Evolutionary conservation across 2,329 filamentous ascomycete species (phyloP).

Genomic region (Tolypocladium tundrense): DNA sequence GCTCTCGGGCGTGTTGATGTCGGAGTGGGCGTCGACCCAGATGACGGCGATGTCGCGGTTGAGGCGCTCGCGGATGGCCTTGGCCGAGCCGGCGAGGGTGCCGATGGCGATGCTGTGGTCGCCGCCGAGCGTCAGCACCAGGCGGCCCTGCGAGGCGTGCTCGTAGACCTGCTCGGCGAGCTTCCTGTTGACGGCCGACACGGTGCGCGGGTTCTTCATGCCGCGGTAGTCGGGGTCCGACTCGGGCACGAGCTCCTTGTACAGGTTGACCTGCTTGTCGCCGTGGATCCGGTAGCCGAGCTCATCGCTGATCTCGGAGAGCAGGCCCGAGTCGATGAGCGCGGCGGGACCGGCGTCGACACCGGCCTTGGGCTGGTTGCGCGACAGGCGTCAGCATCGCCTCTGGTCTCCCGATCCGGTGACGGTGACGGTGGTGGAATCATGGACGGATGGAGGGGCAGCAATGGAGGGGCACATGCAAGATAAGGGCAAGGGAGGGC

Average conservation of each 20-base stretch:
- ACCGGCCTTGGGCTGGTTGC: slow-evolving; percentile 67
- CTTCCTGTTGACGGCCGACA: slow-evolving; percentile 72
- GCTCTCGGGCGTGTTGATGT: slow-evolving; percentile 93
- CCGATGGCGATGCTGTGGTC: slow-evolving; percentile 97
- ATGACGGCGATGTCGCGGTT: slow-evolving; percentile 83
- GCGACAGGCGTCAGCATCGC: background rate
- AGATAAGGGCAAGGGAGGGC: background rate
- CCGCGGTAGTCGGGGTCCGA: slow-evolving; percentile 70
- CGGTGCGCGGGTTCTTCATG: slow-evolving; percentile 90
- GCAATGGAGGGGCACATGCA: background rate
- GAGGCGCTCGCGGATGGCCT: slow-evolving; percentile 75
- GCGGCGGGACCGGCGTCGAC: slow-evolving; percentile 86
- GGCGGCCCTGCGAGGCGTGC: slow-evolving; percentile 71
- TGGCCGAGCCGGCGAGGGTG: slow-evolving; percentile 77
- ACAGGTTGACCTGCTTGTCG: slow-evolving; percentile 73
- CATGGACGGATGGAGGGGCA: background rate
- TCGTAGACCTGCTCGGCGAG: slow-evolving; percentile 79
- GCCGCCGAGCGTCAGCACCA: slow-evolving; percentile 87
- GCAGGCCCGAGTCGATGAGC: slow-evolving; percentile 78
- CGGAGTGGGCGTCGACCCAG: slow-evolving; percentile 96
- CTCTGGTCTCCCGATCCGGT: background rate
- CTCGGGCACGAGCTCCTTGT: slow-evolving; percentile 61
- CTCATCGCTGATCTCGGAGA: slow-evolving; percentile 72
- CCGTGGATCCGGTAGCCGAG: slow-evolving; percentile 82
- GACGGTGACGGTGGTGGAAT: no score